phyloP scores from a whole-genome alignment of 169 alveolate genomes.

The Sarcocystis neurona region DNA sequence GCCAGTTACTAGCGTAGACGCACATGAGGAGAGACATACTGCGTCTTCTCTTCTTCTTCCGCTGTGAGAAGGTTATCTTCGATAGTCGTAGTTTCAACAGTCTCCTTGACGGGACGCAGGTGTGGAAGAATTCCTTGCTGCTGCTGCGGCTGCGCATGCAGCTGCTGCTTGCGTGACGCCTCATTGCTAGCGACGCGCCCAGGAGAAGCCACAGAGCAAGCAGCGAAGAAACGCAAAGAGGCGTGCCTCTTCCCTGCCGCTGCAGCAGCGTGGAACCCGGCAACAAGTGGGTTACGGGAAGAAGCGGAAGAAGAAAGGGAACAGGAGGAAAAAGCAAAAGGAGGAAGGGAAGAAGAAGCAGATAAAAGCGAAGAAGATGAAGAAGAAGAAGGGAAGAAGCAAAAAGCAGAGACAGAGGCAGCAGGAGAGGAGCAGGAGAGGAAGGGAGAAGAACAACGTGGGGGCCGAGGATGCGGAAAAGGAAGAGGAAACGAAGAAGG shows the following conservation, averaged over 20 bases:
- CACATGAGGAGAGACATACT: not conserved
- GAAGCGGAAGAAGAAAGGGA: not conserved
- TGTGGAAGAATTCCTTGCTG: not conserved
- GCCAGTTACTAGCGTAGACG: too few species aligned
- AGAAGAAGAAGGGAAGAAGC: not conserved
- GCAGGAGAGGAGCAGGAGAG: not conserved
- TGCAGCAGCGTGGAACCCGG: not conserved
- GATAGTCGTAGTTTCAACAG: not conserved
- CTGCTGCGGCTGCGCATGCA: not conserved
- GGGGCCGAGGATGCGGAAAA: not conserved
- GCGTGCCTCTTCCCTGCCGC: not conserved
- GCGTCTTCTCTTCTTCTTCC: constrained; percentile 23
- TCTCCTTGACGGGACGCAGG: constrained; percentile 15
- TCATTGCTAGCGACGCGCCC: not conserved
- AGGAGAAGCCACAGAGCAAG: not conserved
- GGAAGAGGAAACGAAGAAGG: not conserved
- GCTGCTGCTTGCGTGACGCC: not conserved
- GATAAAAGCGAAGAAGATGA: too few species aligned
- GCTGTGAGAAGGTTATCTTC: not conserved
- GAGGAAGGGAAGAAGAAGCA: not conserved
- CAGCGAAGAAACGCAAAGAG: not conserved
- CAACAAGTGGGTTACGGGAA: not conserved
- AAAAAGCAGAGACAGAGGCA: not conserved
- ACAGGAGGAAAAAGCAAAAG: not conserved
- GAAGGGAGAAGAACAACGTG: not conserved